Base-by-base conservation (phyloP, 2,329 filamentous ascomycete species). In the Hypocreales sp. region DNA sequence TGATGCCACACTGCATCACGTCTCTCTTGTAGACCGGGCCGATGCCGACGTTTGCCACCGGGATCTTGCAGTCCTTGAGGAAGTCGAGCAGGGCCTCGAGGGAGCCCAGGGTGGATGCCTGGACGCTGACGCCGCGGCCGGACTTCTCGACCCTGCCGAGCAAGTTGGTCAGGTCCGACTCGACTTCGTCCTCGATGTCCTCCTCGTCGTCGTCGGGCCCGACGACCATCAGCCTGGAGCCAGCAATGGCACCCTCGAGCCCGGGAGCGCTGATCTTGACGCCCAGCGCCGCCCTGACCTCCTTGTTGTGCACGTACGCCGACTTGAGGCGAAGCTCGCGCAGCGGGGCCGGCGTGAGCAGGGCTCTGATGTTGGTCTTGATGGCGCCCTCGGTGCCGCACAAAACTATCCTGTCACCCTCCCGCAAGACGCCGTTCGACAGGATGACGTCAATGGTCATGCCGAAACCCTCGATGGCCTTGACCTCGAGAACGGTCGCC, bases 401-500 rank as follows among this genome's bases (percentile, higher is more conserved):
- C 24, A 98, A 59, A 5, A 95, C 82, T 44, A 98, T 83, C 20
- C 84, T 78, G 53, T 98, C 90, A 36, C 90, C 90, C 60, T 98
- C 90, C 35, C 76, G 73, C 25, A 98, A 66, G 33, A 94, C 78
- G 72, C 90, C 90, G 58, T 98, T 98, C 32, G 83, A 92, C 29
- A 98, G 60, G 41, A 98, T 79, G 37, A 98, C 87, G 50, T 98
- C 90, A 43, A 98, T 95, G 24, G 90, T 98, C 55, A 93, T 98
- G 50, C 90, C 90, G 37, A 98, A 84, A 57, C 90, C 92, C 55
- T 98, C 90, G 36, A 98, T 94, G 26, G 92, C 82, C 72, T 98
- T 98, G 54, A 98, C 90, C 61, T 98, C 90, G 22, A 98, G 75
- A 26, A 98, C 87, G 7, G 90, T 98, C 52, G 84, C 90, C 58